Percentiles rank a stretch among this genome's conserved stretches.
These are phyloP conservation scores for Bonnemaisonia californica DNA, from an alignment of 31 red algal species.

Conservation along the genomic window DNA sequence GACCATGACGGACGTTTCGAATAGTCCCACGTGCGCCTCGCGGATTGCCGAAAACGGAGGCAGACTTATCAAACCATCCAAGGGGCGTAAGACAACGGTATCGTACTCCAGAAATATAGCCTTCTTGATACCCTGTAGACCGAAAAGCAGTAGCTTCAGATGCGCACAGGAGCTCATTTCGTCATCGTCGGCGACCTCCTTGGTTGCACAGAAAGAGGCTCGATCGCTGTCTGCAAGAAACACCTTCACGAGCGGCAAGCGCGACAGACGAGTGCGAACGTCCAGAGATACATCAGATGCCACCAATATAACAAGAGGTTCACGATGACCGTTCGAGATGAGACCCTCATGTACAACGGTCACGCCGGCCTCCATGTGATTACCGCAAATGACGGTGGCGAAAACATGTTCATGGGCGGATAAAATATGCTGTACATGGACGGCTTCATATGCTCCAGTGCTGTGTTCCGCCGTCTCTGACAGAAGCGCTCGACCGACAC, in stretches of 20 bases:
- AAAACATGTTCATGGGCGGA: slow-evolving; percentile 30
- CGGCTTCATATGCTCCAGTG: slow-evolving; percentile 33
- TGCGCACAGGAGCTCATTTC: slow-evolving; percentile 22
- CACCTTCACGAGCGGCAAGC: slow-evolving; percentile 34
- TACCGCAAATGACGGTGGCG: slow-evolving; percentile 37
- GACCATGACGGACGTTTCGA: slow-evolving; percentile 51
- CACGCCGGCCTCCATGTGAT: slow-evolving; percentile 39
- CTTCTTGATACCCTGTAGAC: slow-evolving; percentile 18
- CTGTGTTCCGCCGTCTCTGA: neutral
- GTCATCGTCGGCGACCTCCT: neutral
- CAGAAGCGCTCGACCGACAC: slow-evolving; percentile 27
- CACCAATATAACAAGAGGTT: slow-evolving; percentile 35
- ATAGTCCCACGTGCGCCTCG: slow-evolving; percentile 36
- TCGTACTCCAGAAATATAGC: slow-evolving; percentile 50
- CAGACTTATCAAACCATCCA: slow-evolving; percentile 17
- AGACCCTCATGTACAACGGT: slow-evolving; percentile 46
- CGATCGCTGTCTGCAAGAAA: slow-evolving; percentile 21
- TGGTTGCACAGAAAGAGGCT: slow-evolving; percentile 8
- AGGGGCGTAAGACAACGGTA: slow-evolving; percentile 31
- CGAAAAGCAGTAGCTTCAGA: slow-evolving; percentile 52
- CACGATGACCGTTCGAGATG: slow-evolving; percentile 29
- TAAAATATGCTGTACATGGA: slow-evolving; percentile 22
- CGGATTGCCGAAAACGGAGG: slow-evolving; percentile 41
- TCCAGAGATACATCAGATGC: neutral
- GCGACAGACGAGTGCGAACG: slow-evolving; percentile 8